Base-by-base conservation (phyloP, 108 stramenopile species). In the Stephanodiscus triporus region DNA sequence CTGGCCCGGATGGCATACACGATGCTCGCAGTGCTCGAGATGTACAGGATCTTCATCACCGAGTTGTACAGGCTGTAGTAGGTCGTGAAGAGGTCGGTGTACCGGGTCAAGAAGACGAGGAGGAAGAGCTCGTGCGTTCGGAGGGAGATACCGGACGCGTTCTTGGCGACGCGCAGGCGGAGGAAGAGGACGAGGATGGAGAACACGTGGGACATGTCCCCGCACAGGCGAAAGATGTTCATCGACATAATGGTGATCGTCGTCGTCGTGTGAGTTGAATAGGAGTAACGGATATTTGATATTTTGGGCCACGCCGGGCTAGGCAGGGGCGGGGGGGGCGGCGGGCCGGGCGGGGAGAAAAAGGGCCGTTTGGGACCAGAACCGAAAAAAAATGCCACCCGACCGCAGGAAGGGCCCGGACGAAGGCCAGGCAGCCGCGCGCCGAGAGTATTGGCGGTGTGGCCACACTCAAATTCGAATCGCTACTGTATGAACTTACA, bases 71-170 rank as follows among this genome's bases (percentile, higher is more conserved):
- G 49, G 30, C 88, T 91, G 76, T 94, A 93, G 78, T 85, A 98
- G 6, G 89, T 96, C 23, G 92, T 93, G 79, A 96, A 96, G 42
- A 96, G 77, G 66, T 96, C 95, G 73, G 94, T 78, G 73, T 96
- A 96, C 6, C 95, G 92, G 6, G 96, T 94, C 9, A 97, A 65
- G 73, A 99, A 99, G 37, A 99, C 98, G 17, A 94, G 71, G 50
- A 99, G 86, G 84, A 97, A 99, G 27, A 99, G 93, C 75, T 99
- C 98, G 70, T 99, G 98, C 53, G 99, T 98, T 70, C 98, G 97
- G 9, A 99, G 87, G 36, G 97, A 98, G 60, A 99, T 96, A 17
- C 99, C 94, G 69, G 87, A 85, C 32, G 98, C 99, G 81, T 96
- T 98, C 68, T 95, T 93, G 24, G 97, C 95, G 8, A 97, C 96